Evolutionary conservation across 495 filamentous ascomycete species (phyloP), one percentile per base, ranked within the genome.

Genomic region (Polyplosphaeria fusca): DNA sequence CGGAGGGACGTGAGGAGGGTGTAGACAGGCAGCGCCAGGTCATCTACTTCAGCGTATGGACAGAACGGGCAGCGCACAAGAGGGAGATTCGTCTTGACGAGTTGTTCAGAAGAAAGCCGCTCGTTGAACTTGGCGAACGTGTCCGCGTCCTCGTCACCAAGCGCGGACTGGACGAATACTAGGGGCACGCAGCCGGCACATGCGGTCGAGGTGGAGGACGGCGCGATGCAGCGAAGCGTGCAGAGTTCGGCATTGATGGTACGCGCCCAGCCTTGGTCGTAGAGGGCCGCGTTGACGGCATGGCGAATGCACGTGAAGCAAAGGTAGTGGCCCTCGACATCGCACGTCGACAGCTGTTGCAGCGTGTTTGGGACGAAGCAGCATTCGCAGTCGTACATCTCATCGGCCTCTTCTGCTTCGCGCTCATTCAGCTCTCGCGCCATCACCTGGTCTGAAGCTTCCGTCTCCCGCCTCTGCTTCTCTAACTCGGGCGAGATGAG

Each of bases 1-100:
- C 60, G 58, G 76, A 81, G 62, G 82, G 73, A 5, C 67, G 64
- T 22, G 60, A 51, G 27, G 32, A 61, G 50, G 37, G 55, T 52
- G 24, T 35, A 24, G 13, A 32, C 23, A 0, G 61, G 50, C 41
- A 87, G 76, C 63, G 87, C 86, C 40, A 86, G 75, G 30, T 93
- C 86, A 67, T 95, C 88, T 13, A 86, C 79, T 72, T 97, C 92
- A 28, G 88, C 89, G 63, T 96, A 98, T 40, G 76, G 72, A 76
- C 93, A 98, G 64, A 92, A 96, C 0, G 91, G 91, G 65, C 93
- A 98, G 27, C 83, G 82, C 46, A 95, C 72, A 13, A 96, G 79
- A n/a, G 84, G 83, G 16, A 95, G 70, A 18, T 81, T 74, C 26
- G 86, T 86, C 46, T 86, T 82, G 25, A 86, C 64, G 5, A 98